Conservation (phyloP, 495 filamentous ascomycete species). For the Trichoderma virens region DNA sequence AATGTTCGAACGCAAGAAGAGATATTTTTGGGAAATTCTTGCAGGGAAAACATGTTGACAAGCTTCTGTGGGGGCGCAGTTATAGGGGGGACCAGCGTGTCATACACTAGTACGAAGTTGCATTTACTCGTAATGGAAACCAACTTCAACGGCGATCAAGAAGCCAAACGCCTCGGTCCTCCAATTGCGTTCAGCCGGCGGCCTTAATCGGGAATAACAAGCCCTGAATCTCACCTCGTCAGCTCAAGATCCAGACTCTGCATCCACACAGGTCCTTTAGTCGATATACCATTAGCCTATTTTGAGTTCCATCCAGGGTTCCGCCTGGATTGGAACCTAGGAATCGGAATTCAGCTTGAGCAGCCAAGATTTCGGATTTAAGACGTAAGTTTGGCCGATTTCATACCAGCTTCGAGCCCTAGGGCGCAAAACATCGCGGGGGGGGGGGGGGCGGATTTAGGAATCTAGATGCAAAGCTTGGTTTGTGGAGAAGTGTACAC, state of each 20-base stretch:
- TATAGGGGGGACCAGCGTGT: not conserved
- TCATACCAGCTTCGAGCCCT: not conserved
- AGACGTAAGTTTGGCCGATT: too few species aligned
- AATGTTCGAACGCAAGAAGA: too few species aligned
- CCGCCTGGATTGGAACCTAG: not conserved
- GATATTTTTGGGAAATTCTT: not conserved
- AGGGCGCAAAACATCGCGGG: not conserved
- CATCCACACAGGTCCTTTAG: not conserved
- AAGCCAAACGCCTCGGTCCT: not conserved
- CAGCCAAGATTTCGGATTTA: not conserved
- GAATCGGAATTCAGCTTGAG: not conserved
- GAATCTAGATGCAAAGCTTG: not conserved
- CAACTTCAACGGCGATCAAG: not conserved
- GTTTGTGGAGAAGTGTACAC: not conserved
- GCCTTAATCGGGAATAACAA: constrained; percentile 5
- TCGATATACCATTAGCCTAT: not conserved
- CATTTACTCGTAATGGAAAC: not conserved
- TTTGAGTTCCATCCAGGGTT: not conserved
- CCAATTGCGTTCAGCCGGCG: not conserved
- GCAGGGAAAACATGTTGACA: not conserved
- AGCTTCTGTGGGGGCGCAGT: not conserved
- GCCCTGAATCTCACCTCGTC: not conserved
- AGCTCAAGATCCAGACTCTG: not conserved
- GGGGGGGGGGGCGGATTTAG: not conserved
- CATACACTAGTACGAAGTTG: not conserved